Percentiles rank a stretch among this genome's conserved stretches.
Evolutionary conservation across 345 rosid species (phyloP).

Genomic region (Abelmoschus esculentus): DNA sequence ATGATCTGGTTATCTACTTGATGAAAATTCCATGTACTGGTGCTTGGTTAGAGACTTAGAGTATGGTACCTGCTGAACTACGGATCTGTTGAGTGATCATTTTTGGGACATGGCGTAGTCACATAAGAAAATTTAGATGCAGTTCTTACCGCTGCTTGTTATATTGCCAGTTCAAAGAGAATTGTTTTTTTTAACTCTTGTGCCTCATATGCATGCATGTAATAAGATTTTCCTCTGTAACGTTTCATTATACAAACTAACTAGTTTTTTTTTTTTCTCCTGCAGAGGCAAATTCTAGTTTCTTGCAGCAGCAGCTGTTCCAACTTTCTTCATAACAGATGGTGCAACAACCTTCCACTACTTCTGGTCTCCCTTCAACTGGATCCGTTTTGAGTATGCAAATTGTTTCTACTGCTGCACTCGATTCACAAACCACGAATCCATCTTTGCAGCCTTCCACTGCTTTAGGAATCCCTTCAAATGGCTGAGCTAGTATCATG

Average conservation of each 20-base stretch:
- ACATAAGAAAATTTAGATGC: background rate
- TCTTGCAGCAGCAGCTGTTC: conserved; percentile 25
- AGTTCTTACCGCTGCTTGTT: background rate
- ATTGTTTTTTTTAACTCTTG: background rate
- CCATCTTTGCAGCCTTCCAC: conserved; percentile 13
- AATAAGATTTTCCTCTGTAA: background rate
- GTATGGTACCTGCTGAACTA: background rate
- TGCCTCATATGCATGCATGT: background rate
- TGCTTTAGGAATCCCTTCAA: conserved; percentile 15
- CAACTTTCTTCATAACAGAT: conserved; percentile 24
- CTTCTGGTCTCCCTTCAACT: conserved; percentile 12
- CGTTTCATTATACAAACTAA: background rate
- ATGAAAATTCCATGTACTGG: background rate
- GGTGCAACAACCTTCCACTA: conserved; percentile 18
- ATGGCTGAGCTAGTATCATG: conserved; percentile 12
- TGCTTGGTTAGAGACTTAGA: background rate
- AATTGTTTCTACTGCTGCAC: conserved; percentile 8
- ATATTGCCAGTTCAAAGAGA: background rate
- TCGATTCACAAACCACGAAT: conserved; percentile 5
- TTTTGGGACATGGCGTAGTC: background rate
- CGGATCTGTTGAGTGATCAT: background rate
- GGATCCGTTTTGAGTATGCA: conserved; percentile 2
- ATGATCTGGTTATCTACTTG: no score
- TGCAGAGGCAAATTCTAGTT: conserved; percentile 34
- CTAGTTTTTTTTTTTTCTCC: background rate